These are phyloP conservation scores for Saposhnikovia divaricata DNA, from an alignment of 129 eudicot genomes.

Conservation along the genomic window DNA sequence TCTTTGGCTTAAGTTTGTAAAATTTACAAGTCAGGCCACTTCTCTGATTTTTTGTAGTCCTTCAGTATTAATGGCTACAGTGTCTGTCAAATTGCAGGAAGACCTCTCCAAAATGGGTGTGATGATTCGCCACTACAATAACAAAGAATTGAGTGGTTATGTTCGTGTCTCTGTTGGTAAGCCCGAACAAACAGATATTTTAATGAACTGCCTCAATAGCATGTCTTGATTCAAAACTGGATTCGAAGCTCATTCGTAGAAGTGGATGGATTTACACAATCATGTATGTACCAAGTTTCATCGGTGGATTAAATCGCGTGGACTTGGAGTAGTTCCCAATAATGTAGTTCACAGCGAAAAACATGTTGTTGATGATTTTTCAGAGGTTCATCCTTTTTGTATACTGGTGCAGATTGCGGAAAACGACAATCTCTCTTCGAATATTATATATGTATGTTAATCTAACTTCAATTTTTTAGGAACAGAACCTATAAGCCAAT, in stretches of 20 bases:
- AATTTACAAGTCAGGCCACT: neutral
- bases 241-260: neutral
- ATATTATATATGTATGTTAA: neutral
- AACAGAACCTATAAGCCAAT: no score
- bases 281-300: neutral
- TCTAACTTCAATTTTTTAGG: neutral
- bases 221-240: conserved; percentile 20
- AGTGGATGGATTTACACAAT: neutral
- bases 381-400: neutral
- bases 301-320: neutral
- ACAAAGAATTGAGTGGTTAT: conserved; percentile 69
- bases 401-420: neutral
- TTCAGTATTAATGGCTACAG: neutral
- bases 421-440: neutral
- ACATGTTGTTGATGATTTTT: neutral
- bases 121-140: conserved; percentile 98
- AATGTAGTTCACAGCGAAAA: neutral
- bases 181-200: conserved; percentile 81
- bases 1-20: neutral
- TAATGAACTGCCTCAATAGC: conserved; percentile 59
- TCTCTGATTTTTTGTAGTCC: neutral
- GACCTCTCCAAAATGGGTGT: conserved; percentile 93
- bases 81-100: conserved; percentile 47
- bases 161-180: conserved; percentile 98
- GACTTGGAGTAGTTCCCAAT: neutral